Evolutionary conservation across 73 alveolate genomes (phyloP).

Genomic region (Paramecium biaurelia): DNA sequence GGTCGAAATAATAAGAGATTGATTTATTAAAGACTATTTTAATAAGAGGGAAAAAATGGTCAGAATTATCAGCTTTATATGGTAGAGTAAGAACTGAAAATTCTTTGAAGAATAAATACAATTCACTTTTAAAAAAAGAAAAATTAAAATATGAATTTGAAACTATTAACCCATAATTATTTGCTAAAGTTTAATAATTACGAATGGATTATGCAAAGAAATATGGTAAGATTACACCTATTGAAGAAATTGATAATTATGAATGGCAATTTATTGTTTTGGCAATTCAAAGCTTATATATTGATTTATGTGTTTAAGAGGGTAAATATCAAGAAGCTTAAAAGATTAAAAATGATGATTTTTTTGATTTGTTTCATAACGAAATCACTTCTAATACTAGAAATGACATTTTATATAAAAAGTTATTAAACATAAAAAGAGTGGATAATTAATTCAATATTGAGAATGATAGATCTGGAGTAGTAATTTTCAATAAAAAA

Average conservation of each 20-base stretch:
- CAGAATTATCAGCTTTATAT: conserved; percentile 34
- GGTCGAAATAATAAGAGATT: conserved; percentile 20
- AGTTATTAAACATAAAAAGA: not conserved
- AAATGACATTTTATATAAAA: not conserved
- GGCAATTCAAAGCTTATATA: conserved; percentile 4
- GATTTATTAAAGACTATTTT: conserved; percentile 36
- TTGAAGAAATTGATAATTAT: conserved; percentile 46
- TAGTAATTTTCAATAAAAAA: conserved; percentile 1
- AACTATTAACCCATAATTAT: conserved; percentile 23
- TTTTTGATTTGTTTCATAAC: conserved; percentile 29
- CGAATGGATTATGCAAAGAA: conserved; percentile 48
- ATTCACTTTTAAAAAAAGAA: conserved; percentile 17
- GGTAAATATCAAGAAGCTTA: conserved; percentile 35
- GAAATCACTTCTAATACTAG: not conserved
- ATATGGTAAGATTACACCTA: conserved; percentile 40
- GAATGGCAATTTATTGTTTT: conserved; percentile 54
- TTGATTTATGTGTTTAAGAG: not conserved
- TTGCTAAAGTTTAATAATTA: conserved; percentile 1
- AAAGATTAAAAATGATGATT: conserved; percentile 29
- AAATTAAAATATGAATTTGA: conserved; percentile 48
- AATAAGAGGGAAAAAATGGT: conserved; percentile 49
- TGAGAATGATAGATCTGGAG: conserved; percentile 46
- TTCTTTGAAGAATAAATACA: conserved; percentile 29
- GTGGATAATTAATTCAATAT: not conserved
- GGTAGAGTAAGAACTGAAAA: conserved; percentile 52